Conservation (phyloP, 2,329 filamentous ascomycete species). For the Colletotrichum karsti region DNA sequence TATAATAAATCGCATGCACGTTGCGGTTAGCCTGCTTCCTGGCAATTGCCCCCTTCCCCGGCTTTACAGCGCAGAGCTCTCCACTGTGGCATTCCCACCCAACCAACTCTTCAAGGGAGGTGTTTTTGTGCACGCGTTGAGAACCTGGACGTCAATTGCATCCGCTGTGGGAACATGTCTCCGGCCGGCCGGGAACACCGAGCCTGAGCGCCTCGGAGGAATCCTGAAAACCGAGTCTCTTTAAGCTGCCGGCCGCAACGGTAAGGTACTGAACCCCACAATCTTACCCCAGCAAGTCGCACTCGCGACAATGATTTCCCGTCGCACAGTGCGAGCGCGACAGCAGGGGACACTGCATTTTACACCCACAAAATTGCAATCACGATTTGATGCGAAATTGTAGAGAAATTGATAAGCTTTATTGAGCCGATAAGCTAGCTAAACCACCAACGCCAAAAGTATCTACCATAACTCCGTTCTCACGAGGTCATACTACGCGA, state of each 20-base stretch:
- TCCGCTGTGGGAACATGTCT: constrained; percentile 8
- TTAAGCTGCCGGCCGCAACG: neutral
- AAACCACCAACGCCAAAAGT: constrained; percentile 9
- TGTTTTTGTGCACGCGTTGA: neutral
- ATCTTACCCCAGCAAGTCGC: neutral
- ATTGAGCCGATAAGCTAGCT: constrained; percentile 19
- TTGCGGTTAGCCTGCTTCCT: constrained; percentile 11
- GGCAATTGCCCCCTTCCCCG: constrained; percentile 12
- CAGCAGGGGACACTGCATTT: neutral
- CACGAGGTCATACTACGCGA: neutral
- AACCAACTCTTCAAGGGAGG: neutral
- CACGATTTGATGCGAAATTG: neutral
- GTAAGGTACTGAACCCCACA: neutral
- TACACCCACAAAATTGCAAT: neutral
- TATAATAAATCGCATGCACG: constrained; percentile 15
- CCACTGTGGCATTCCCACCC: constrained; percentile 15
- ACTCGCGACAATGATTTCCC: neutral
- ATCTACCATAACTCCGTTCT: neutral
- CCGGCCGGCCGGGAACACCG: constrained; percentile 17
- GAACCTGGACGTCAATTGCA: neutral
- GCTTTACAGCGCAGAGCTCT: constrained; percentile 12
- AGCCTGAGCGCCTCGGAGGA: constrained; percentile 23
- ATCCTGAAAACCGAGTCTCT: constrained; percentile 4
- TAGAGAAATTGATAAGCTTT: neutral
- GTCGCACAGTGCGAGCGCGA: neutral